These are phyloP conservation scores for Soucietia sequanensis DNA, from an alignment of 805 yeast genomes.

Conservation along the genomic window DNA sequence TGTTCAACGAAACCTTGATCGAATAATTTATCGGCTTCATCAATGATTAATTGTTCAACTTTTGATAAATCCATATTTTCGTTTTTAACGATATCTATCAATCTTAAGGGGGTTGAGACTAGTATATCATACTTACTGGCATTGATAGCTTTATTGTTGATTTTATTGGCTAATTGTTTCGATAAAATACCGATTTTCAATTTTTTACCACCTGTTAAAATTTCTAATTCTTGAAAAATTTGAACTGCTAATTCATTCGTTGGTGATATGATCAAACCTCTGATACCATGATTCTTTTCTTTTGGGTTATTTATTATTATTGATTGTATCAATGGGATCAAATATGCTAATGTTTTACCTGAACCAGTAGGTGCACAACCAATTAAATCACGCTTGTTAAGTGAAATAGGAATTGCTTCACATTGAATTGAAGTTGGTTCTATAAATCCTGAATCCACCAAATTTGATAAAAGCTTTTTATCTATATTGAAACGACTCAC, in stretches of 20 bases:
- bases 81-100: conserved; percentile 71
- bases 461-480: conserved; percentile 54
- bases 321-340: conserved; percentile 74
- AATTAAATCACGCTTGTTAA: conserved; percentile 70
- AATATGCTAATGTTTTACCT: conserved; percentile 91
- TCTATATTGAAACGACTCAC: conserved; percentile 66
- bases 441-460: conserved; percentile 67
- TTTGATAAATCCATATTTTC: conserved; percentile 58
- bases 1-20: conserved; percentile 87
- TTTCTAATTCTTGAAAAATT: conserved; percentile 66
- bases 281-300: conserved; percentile 49
- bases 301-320: conserved; percentile 20
- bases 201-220: conserved; percentile 54
- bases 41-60: conserved; percentile 79
- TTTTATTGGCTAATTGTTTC: conserved; percentile 67
- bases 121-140: conserved; percentile 72
- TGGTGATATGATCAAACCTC: conserved; percentile 85
- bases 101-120: conserved; percentile 84
- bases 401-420: conserved; percentile 77
- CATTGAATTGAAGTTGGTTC: conserved; percentile 94
- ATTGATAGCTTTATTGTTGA: conserved; percentile 58
- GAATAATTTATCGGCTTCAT: conserved; percentile 93
- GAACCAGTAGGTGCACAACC: conserved; percentile 99
- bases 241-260: conserved; percentile 93
- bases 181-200: conserved; percentile 65